Evolutionary conservation across 108 stramenopile species (phyloP).

Genomic region (Schizochytrium sp.): DNA sequence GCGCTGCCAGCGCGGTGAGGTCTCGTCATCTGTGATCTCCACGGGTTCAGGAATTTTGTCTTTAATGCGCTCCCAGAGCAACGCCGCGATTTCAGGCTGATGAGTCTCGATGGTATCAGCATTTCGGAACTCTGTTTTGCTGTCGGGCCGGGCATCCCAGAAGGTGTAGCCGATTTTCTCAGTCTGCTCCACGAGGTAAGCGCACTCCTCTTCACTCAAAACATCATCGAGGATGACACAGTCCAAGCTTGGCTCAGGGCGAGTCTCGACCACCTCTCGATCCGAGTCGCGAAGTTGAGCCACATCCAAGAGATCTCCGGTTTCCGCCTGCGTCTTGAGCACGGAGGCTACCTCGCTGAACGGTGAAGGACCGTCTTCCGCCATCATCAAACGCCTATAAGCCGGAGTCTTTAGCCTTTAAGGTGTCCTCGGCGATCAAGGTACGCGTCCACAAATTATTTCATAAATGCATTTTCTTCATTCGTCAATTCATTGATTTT

Average conservation of each 20-base stretch:
- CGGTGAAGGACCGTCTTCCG: not conserved
- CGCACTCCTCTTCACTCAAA: conserved; percentile 65
- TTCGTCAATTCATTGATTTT: too few relatives aligned
- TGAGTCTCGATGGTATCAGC: conserved; percentile 65
- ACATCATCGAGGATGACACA: conserved; percentile 62
- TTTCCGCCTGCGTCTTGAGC: not conserved
- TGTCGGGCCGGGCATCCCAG: conserved; percentile 60
- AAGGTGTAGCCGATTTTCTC: conserved; percentile 56
- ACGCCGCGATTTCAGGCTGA: conserved; percentile 46
- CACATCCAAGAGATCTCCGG: not conserved
- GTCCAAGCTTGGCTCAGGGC: conserved; percentile 29
- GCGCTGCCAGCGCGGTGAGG: conserved; percentile 60
- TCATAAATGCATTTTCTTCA: too few relatives aligned
- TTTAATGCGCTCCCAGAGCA: conserved; percentile 54
- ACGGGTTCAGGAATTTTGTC: not conserved
- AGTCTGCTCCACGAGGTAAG: not conserved
- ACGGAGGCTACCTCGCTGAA: conserved; percentile 43
- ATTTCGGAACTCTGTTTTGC: conserved; percentile 55
- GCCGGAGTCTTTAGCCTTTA: not conserved
- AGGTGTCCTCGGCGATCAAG: too few relatives aligned
- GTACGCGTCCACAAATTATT: too few relatives aligned
- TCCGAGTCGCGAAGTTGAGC: not conserved
- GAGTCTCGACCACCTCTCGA: not conserved
- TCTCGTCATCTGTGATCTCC: conserved; percentile 54
- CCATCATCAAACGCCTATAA: not conserved